These are phyloP conservation scores for Corylus heterophylla DNA, from an alignment of 306 rosid genomes.

Conservation along the genomic window DNA sequence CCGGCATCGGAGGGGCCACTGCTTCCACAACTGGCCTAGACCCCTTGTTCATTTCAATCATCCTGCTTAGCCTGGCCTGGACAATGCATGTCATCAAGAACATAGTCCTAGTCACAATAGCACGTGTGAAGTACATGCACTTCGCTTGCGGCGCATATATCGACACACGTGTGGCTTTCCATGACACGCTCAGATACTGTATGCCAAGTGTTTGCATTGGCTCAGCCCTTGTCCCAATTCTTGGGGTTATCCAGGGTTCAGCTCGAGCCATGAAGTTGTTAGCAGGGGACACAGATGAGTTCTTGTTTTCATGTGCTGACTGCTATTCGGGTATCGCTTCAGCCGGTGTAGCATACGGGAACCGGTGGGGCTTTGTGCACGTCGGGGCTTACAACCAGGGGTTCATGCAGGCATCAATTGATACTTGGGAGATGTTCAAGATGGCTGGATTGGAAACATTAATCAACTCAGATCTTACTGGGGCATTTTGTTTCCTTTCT, in stretches of 20 bases:
- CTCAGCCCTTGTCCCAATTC: slow-evolving; percentile 54
- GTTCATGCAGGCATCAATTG: slow-evolving; percentile 62
- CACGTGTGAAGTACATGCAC: slow-evolving; percentile 56
- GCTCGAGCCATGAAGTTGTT: slow-evolving; percentile 47
- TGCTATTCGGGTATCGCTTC: slow-evolving; percentile 63
- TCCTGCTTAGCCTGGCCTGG: slow-evolving; percentile 72
- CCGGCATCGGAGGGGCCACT: slow-evolving; percentile 68
- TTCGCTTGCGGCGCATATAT: slow-evolving; percentile 33
- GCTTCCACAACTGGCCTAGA: slow-evolving; percentile 31
- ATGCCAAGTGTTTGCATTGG: slow-evolving; percentile 61
- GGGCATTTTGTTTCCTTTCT: slow-evolving; percentile 67
- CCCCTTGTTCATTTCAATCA: slow-evolving; percentile 42
- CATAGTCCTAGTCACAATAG: slow-evolving; percentile 49
- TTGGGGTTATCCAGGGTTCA: slow-evolving; percentile 46
- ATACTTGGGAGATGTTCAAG: slow-evolving; percentile 60
- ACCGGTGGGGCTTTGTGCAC: slow-evolving; percentile 81
- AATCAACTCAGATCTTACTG: slow-evolving; percentile 70
- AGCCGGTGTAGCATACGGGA: slow-evolving; percentile 47
- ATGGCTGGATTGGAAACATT: slow-evolving; percentile 43
- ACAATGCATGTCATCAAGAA: slow-evolving; percentile 74
- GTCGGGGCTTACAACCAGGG: slow-evolving; percentile 66
- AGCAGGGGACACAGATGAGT: slow-evolving; percentile 66
- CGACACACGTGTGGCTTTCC: slow-evolving; percentile 39
- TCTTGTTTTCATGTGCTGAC: slow-evolving; percentile 69
- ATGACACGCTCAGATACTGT: slow-evolving; percentile 45